Conservation (phyloP, 768 basidiomycete genomes). For the Leccinum boreale region DNA sequence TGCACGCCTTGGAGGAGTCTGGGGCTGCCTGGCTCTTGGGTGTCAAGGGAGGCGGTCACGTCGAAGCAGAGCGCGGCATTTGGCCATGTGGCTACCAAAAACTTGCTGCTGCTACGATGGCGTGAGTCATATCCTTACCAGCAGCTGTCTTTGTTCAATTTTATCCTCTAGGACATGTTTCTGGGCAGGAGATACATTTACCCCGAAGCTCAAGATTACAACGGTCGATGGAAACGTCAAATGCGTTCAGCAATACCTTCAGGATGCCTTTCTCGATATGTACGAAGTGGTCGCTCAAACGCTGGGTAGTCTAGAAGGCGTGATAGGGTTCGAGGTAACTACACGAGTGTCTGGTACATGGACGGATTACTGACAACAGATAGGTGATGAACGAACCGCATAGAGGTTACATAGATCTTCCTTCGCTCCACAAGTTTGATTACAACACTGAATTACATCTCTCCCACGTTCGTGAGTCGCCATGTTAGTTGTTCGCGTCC, state of each 20-base stretch:
- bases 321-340: slow-evolving; percentile 86
- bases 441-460: slow-evolving; percentile 95
- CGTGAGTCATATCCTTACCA: slow-evolving; percentile 45
- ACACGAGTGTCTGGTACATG: neutral
- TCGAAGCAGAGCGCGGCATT: slow-evolving; percentile 74
- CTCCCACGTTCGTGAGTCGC: slow-evolving; percentile 63
- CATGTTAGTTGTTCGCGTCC: neutral
- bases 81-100: slow-evolving; percentile 97
- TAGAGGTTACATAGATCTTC: slow-evolving; percentile 82
- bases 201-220: slow-evolving; percentile 65
- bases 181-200: slow-evolving; percentile 88
- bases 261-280: slow-evolving; percentile 76
- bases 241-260: slow-evolving; percentile 78
- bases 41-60: slow-evolving; percentile 70
- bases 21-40: slow-evolving; percentile 88
- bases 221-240: slow-evolving; percentile 46
- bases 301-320: slow-evolving; percentile 71
- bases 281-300: slow-evolving; percentile 64
- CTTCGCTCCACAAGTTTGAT: slow-evolving; percentile 81
- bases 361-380: slow-evolving; percentile 1
- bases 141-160: neutral
- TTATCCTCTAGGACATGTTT: slow-evolving; percentile 68
- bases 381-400: slow-evolving; percentile 96
- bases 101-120: slow-evolving; percentile 89
- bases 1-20: slow-evolving; percentile 72